A percentile compares a stretch with the other conserved stretches of the same genome.
phyloP scores from a whole-genome alignment of 1,284 basidiomycete species.

The Sporisorium sorghi region DNA sequence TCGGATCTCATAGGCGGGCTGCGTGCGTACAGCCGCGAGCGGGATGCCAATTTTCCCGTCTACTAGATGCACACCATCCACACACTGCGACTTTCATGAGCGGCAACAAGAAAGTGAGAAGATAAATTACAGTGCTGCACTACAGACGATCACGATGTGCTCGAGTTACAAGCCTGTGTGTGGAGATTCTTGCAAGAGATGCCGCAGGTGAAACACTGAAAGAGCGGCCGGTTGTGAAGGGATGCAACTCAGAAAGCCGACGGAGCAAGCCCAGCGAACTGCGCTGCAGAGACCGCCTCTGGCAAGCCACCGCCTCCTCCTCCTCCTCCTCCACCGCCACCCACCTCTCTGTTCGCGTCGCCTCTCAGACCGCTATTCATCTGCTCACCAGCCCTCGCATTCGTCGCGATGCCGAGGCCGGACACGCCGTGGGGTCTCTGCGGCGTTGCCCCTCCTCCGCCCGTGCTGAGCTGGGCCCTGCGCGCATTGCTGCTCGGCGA shows the following conservation, averaged over 20 bases:
- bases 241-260: constrained; percentile 17
- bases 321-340: no score
- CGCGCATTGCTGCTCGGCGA: constrained; percentile 24
- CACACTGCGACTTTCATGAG: not conserved
- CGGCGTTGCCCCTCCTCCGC: constrained; percentile 4
- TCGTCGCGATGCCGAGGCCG: constrained; percentile 16
- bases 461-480: constrained; percentile 2
- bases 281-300: constrained; percentile 19
- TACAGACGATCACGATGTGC: no score
- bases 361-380: constrained; percentile 7
- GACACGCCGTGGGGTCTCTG: constrained; percentile 21
- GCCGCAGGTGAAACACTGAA: no score
- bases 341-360: not conserved
- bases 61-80: constrained; percentile 25
- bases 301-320: not conserved
- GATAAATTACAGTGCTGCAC: constrained; percentile 1
- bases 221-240: not conserved
- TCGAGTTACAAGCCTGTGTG: not conserved
- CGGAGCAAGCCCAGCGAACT: constrained; percentile 30
- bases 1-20: constrained; percentile 56
- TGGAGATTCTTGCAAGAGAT: not conserved
- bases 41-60: constrained; percentile 50
- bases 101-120: not conserved
- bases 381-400: constrained; percentile 10
- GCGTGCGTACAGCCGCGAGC: constrained; percentile 44